phyloP scores from a whole-genome alignment of 1,139 yeast genomes.

The Diutina siamensis region DNA sequence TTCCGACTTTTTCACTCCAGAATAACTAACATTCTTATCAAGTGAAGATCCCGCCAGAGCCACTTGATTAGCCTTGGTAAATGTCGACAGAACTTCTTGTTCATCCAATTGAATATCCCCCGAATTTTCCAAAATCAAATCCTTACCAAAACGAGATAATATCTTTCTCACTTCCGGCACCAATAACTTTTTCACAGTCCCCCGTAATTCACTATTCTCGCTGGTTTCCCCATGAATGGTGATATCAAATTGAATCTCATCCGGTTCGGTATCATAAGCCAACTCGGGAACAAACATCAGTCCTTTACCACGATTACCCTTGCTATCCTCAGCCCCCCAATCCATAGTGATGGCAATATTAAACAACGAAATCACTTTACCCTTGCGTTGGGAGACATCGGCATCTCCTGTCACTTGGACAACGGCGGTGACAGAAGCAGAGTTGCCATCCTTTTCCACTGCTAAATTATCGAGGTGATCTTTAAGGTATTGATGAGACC shows the following conservation, averaged over 20 bases:
- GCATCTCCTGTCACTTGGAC: conserved; percentile 87
- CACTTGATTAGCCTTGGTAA: conserved; percentile 53
- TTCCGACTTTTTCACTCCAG: conserved; percentile 8
- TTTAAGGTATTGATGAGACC: conserved; percentile 74
- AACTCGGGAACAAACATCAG: conserved; percentile 79
- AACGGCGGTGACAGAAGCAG: conserved; percentile 36
- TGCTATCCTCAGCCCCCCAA: conserved; percentile 33
- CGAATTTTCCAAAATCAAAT: conserved; percentile 66
- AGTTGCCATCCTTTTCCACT: conserved; percentile 19
- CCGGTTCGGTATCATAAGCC: conserved; percentile 83
- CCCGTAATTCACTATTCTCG: conserved; percentile 39
- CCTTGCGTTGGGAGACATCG: conserved; percentile 93
- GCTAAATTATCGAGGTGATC: conserved; percentile 42
- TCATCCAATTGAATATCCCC: conserved; percentile 71
- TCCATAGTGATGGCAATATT: conserved; percentile 61
- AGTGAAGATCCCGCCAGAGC: background rate
- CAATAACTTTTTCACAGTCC: conserved; percentile 44
- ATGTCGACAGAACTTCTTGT: conserved; percentile 54
- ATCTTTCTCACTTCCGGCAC: conserved; percentile 57
- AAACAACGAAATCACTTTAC: conserved; percentile 85
- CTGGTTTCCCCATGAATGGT: conserved; percentile 51
- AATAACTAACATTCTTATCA: background rate
- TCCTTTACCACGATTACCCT: conserved; percentile 40
- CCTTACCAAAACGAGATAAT: conserved; percentile 61
- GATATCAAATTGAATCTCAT: conserved; percentile 76